Base-by-base conservation (phyloP, 306 rosid genomes). In the Rosa lucieae region DNA sequence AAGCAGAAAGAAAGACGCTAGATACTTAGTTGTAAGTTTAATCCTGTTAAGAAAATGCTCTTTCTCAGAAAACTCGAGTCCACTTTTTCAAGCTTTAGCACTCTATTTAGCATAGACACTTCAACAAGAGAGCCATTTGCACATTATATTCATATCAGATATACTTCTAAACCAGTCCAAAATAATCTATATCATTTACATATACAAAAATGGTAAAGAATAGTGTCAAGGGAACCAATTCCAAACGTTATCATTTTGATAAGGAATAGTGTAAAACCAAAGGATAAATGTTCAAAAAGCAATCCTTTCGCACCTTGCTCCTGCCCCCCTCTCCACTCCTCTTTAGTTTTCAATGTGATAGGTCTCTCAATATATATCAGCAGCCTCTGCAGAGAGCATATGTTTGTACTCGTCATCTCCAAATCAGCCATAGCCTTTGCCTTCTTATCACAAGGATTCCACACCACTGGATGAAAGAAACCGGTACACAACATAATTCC, bases 371-470 rank as follows among this genome's bases (percentile, higher is more conserved):
- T n/a, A n/a, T n/a, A 91, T 90, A 86, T 93, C 98, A 78, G 99
- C 99, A 21, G 97, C 89, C 84, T 85, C 85, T 91, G 81, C 80
- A 89, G 69, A 84, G 77, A 80, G 91, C 84, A 32, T 1, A 32
- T 32, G 79, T 83, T 92, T 95, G 87, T 95, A 95, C 78, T 95
- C 99, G 32, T 95, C 97, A 51, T 92, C 98, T 58, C 98, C 99
- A 95, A 91, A 89, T 95, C 99, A 81, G 87, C 78, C 89, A 95
- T 87, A 75, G 95, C 87, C 84, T 94, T 94, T 71, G 97, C 95
- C 86, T 91, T 95, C 92, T 95, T 95, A 83, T 91, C 99, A 98
- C 99, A 95, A 53, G 99, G 97, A 85, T 94, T 94, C 99, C 99
- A 92, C 48, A 94, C 97, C 81, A 92, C 99, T 94, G 29, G 71